These are phyloP conservation scores for Paracoccidioides lutzii DNA, from an alignment of 2,329 filamentous ascomycete genomes.

Conservation along the genomic window DNA sequence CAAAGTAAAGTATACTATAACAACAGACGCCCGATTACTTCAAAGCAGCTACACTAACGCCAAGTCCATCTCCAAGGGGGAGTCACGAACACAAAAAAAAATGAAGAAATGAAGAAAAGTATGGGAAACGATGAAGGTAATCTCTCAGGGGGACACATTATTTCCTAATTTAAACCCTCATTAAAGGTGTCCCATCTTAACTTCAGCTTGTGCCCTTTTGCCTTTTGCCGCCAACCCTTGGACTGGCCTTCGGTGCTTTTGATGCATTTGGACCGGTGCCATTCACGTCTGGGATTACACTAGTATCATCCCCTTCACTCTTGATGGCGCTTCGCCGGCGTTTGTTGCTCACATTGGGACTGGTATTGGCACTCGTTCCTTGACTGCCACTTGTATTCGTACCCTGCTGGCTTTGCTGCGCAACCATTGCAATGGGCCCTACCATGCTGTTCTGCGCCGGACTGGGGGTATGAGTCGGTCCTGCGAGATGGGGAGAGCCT, in stretches of 20 bases:
- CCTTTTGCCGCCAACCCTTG: conserved; percentile 34
- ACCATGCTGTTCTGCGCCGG: conserved; percentile 35
- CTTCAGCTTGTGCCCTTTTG: conserved; percentile 28
- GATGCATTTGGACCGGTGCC: conserved; percentile 24
- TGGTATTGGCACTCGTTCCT: conserved; percentile 48
- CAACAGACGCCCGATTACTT: no score
- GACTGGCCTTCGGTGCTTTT: conserved; percentile 35
- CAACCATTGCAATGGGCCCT: conserved; percentile 40
- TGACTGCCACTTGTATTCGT: conserved; percentile 39
- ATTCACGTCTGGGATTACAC: conserved; percentile 36
- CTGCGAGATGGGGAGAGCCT: conserved; percentile 41
- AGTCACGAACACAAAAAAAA: background rate
- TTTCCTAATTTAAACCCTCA: background rate
- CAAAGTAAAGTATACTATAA: background rate
- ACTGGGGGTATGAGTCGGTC: conserved; percentile 35
- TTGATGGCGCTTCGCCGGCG: conserved; percentile 49
- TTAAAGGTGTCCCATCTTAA: background rate
- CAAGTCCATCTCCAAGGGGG: conserved; percentile 1
- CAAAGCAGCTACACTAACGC: background rate
- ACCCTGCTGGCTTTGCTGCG: conserved; percentile 44
- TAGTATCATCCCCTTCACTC: conserved; percentile 42
- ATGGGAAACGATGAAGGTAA: background rate
- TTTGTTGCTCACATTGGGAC: conserved; percentile 48
- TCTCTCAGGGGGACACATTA: background rate
- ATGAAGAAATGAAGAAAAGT: background rate